Evolutionary conservation across 2,329 filamentous ascomycete species (phyloP).

Genomic region (Akanthomyces uredinophilus): DNA sequence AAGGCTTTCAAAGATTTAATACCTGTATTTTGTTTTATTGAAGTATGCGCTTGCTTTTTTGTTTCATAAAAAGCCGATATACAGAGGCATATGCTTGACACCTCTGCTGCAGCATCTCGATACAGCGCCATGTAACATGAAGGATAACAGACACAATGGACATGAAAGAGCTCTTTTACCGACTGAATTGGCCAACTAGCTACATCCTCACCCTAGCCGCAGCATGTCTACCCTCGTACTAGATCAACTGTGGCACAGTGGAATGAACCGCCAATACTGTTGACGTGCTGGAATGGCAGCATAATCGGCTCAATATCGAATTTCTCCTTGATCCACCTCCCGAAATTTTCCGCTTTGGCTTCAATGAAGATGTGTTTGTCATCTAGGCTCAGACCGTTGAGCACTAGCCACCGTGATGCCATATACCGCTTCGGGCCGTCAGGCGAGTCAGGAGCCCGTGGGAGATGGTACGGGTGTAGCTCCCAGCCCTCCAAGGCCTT

Average conservation of each 20-base stretch:
- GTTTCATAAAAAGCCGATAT: too few relatives aligned
- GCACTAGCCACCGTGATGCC: constrained; percentile 23
- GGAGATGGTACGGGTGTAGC: constrained; percentile 21
- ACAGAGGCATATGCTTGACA: too few relatives aligned
- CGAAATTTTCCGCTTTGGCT: constrained; percentile 19
- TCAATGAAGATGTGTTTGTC: constrained; percentile 25
- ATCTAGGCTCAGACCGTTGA: constrained; percentile 25
- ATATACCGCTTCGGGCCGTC: constrained; percentile 23
- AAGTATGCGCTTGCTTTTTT: too few relatives aligned
- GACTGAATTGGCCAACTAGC: background rate
- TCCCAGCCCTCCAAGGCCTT: constrained; percentile 25
- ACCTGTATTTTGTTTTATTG: too few relatives aligned
- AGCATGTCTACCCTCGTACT: background rate
- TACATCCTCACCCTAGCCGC: background rate
- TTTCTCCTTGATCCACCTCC: constrained; percentile 16
- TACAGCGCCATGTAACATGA: too few relatives aligned
- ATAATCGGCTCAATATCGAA: constrained; percentile 18
- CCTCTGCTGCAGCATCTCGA: too few relatives aligned
- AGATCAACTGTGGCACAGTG: constrained; percentile 26
- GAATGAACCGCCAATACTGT: constrained; percentile 29
- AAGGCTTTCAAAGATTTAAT: too few relatives aligned
- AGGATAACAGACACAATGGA: too few relatives aligned
- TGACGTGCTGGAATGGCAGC: constrained; percentile 27
- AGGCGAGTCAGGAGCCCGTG: constrained; percentile 7
- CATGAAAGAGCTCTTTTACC: too few relatives aligned